Conservation (phyloP, 345 rosid species). For the Eucalyptus dawsonii region DNA sequence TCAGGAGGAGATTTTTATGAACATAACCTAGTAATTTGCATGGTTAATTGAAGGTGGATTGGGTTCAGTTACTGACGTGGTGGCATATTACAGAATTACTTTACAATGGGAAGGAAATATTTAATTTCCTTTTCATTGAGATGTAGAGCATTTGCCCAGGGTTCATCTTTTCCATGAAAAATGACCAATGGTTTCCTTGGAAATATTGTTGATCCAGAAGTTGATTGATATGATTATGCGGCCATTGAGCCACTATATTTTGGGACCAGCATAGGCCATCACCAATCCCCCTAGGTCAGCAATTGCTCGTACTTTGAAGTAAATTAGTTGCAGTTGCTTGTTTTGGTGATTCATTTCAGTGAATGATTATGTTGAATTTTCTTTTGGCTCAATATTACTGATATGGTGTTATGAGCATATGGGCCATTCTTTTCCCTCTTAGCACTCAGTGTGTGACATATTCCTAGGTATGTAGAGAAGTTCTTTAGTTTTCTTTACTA, state of each 20-base stretch:
- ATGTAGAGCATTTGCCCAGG: not conserved
- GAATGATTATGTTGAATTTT: not conserved
- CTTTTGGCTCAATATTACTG: not conserved
- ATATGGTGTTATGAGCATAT: not conserved
- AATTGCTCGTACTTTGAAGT: not conserved
- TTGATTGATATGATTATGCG: not conserved
- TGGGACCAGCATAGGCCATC: not conserved
- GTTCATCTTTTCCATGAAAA: not conserved
- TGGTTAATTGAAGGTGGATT: not conserved
- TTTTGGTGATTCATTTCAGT: not conserved
- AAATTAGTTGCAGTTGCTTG: not conserved
- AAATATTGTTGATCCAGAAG: not conserved
- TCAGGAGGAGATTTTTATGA: not conserved
- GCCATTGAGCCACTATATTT: not conserved
- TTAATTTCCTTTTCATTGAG: not conserved
- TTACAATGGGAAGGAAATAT: not conserved
- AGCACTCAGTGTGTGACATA: not conserved
- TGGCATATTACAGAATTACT: not conserved
- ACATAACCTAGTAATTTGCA: not conserved
- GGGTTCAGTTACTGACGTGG: not conserved
- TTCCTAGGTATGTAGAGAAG: not conserved
- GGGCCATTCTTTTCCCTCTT: not conserved
- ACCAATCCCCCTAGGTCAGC: not conserved
- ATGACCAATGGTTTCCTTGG: not conserved
- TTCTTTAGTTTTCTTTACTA: not conserved